These are phyloP conservation scores for Cronartium ribicola DNA, from an alignment of 1,284 basidiomycete genomes.

Conservation along the genomic window DNA sequence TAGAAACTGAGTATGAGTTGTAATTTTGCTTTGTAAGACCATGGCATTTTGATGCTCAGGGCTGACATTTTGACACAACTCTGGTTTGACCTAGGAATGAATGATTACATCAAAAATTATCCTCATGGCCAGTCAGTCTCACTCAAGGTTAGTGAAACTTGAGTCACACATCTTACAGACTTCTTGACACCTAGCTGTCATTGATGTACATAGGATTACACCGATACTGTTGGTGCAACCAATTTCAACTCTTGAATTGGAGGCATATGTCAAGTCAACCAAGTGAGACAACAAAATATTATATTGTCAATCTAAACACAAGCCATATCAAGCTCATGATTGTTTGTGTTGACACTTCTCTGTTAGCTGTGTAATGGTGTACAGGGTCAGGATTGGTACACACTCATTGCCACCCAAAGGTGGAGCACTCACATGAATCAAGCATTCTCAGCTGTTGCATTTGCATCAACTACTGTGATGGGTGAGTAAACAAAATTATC, in stretches of 20 bases:
- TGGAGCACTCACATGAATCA: constrained; percentile 39
- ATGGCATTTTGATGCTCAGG: too few relatives aligned
- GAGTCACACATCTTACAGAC: not conserved
- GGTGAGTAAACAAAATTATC: constrained; percentile 12
- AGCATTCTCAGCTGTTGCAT: constrained; percentile 25
- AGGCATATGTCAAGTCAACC: constrained; percentile 25
- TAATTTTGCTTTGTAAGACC: too few relatives aligned
- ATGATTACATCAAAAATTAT: constrained; percentile 38
- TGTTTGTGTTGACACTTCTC: not conserved
- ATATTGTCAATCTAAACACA: not conserved
- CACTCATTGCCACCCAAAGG: constrained; percentile 39
- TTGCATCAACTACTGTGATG: constrained; percentile 32
- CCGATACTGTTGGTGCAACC: constrained; percentile 37
- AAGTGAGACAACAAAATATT: constrained; percentile 13
- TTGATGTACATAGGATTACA: constrained; percentile 24
- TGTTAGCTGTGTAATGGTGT: constrained; percentile 36
- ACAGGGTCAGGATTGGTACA: constrained; percentile 41
- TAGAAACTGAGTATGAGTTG: too few relatives aligned
- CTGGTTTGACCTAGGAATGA: constrained; percentile 40
- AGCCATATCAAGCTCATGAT: not conserved
- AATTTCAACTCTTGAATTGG: constrained; percentile 40
- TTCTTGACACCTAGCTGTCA: not conserved
- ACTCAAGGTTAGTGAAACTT: constrained; percentile 12
- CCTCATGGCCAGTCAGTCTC: constrained; percentile 24
- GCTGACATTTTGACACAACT: constrained; percentile 30